Conservation (phyloP, 306 rosid genomes). For the Trifolium repens region DNA sequence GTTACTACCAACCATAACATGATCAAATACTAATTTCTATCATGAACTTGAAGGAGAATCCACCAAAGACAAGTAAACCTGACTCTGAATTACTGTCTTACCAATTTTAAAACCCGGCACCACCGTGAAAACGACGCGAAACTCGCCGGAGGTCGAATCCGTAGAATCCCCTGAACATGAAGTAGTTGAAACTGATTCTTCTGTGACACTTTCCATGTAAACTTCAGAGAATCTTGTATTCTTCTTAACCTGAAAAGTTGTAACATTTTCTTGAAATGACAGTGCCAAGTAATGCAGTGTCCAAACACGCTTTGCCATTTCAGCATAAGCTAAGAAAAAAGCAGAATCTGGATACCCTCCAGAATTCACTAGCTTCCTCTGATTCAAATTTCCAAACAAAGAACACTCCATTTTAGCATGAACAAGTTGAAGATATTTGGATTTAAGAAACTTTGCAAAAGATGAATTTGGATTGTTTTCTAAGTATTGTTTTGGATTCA, state of each 20-base stretch:
- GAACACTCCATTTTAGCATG: conserved; percentile 98
- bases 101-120: conserved; percentile 89
- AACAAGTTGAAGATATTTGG: conserved; percentile 73
- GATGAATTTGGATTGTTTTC: conserved; percentile 62
- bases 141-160: conserved; percentile 42
- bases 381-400: conserved; percentile 82
- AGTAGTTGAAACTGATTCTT: conserved; percentile 42
- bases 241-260: conserved; percentile 71
- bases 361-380: conserved; percentile 69
- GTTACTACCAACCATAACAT: background rate
- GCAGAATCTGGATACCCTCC: conserved; percentile 78
- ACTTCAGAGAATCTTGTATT: conserved; percentile 84
- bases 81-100: conserved; percentile 73
- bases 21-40: conserved; percentile 11
- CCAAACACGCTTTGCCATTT: conserved; percentile 85
- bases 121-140: conserved; percentile 75
- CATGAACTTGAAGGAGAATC: conserved; percentile 35
- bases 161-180: conserved; percentile 48
- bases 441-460: conserved; percentile 58
- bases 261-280: conserved; percentile 62
- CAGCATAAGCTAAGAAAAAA: conserved; percentile 77
- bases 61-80: conserved; percentile 69
- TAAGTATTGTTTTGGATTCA: conserved; percentile 52
- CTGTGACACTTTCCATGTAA: conserved; percentile 79
- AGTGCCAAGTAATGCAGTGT: conserved; percentile 70